Base-by-base conservation (phyloP, 2,329 filamentous ascomycete species). In the Aureobasidium vineae region DNA sequence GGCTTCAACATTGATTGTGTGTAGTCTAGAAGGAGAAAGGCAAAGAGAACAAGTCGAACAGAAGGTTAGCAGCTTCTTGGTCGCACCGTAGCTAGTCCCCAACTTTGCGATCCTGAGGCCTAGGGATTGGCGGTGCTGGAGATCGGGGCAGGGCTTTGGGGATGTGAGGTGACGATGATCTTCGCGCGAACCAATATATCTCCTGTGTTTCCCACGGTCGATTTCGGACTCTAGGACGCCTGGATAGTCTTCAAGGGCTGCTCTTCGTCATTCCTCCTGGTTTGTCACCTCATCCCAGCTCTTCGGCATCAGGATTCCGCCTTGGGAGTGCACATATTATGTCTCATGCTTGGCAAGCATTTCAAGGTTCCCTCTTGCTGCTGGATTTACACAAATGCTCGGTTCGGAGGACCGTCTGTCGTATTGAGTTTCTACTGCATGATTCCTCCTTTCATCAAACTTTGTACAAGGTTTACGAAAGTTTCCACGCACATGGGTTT, bases 151-250 rank as follows among this genome's bases (percentile, higher is more conserved):
- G 15, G 47, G 31, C 3, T 54, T 54, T 16, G 43, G 21, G n/a
- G 21, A 21, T 6, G 33, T 40, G 36, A 41, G 40, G 43, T 61
- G 57, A 61, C 57, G 43, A 47, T 49, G 57, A 61, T 61, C 57
- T 49, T 49, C 57, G 40, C 33, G 19, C 31, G 40, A 60, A 41
- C 43, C 43, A 23, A n/a, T 19, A 50, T 31, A 50, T 26, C 23
- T 31, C 16, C 47, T 50, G 47, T 50, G 10, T 28, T 50, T 53
- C 19, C 19, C n/a, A 10, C 28, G 28, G 26, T 21, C 47, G 13
- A n/a, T 52, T 54, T 23, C n/a, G 6, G 33, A 23, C 16, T 19
- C 19, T 19, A 43, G 57, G n/a, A 61, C 33, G 57, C 57, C 57
- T 15, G 31, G 33, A 36, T 1, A 36, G 0, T 13, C 10, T 36